phyloP scores from a whole-genome alignment of 1,284 basidiomycete species.

The Macrocystidia cucumis region DNA sequence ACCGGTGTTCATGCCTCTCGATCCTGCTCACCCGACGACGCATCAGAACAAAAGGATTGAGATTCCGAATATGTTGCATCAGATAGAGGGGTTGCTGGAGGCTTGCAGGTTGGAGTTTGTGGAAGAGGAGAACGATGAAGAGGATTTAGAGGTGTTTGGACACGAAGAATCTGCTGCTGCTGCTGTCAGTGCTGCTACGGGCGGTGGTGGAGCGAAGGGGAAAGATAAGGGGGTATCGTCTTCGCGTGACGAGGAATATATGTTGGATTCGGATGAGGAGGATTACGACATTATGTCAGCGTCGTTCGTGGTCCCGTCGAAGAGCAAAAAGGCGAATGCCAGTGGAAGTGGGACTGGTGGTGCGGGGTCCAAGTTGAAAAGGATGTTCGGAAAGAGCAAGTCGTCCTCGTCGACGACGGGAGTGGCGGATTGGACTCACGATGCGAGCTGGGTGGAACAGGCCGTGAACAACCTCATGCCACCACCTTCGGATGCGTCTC shows the following conservation, averaged over 20 bases:
- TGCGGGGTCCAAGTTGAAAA: too few species aligned
- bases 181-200: too few species aligned
- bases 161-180: conserved; percentile 10
- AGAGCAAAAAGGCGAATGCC: too few species aligned
- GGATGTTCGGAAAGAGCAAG: too few species aligned
- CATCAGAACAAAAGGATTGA: conserved; percentile 25
- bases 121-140: conserved; percentile 38
- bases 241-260: too few species aligned
- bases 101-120: conserved; percentile 29
- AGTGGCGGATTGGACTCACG: conserved; percentile 38
- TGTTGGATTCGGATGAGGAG: too few species aligned
- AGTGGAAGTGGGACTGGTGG: too few species aligned
- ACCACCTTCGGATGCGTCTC: conserved; percentile 42
- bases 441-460: conserved; percentile 37
- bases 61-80: conserved; percentile 47
- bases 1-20: conserved; percentile 40
- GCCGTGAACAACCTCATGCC: conserved; percentile 39
- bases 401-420: conserved; percentile 5
- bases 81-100: conserved; percentile 36
- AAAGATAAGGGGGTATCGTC: too few species aligned
- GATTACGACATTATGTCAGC: too few species aligned
- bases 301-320: too few species aligned
- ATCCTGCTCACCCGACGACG: conserved; percentile 23
- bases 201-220: too few species aligned
- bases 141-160: conserved; percentile 39